A percentile compares a stretch with the other conserved stretches of the same genome.
phyloP scores from a whole-genome alignment of 106 monocot genomes.

The Allium fistulosum region DNA sequence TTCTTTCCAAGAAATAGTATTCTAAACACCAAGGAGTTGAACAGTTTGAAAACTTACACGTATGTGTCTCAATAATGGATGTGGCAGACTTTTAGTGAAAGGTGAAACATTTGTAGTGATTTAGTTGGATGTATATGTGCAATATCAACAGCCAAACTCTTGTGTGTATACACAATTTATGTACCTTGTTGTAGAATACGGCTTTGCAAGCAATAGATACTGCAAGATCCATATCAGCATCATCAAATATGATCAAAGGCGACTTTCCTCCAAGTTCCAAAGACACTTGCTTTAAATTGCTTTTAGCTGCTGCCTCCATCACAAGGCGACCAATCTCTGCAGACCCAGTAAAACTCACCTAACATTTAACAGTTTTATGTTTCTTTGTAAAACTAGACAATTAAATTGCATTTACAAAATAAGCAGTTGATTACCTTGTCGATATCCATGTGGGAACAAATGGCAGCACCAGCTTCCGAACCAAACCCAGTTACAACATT shows the following conservation, averaged over 20 bases:
- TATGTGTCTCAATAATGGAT: too few species aligned
- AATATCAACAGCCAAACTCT: too few species aligned
- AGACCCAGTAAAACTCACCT: slow-evolving; percentile 85
- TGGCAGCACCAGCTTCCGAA: slow-evolving; percentile 59
- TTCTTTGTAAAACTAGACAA: not conserved
- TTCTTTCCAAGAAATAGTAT: too few species aligned
- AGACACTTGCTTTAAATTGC: slow-evolving; percentile 80
- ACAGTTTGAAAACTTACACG: too few species aligned
- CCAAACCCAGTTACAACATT: slow-evolving; percentile 81
- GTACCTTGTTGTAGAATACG: slow-evolving; percentile 22
- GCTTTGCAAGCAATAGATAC: slow-evolving; percentile 33
- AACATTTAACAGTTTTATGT: not conserved
- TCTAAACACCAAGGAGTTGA: too few species aligned
- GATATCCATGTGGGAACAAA: slow-evolving; percentile 80
- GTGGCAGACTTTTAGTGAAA: too few species aligned
- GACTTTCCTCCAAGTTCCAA: slow-evolving; percentile 90
- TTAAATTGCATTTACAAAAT: too few species aligned
- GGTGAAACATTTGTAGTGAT: too few species aligned
- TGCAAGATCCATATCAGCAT: slow-evolving; percentile 83
- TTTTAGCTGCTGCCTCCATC: slow-evolving; percentile 78
- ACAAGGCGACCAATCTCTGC: slow-evolving; percentile 58
- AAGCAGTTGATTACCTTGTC: slow-evolving; percentile 16
- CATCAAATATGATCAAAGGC: slow-evolving; percentile 75
- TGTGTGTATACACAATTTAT: too few species aligned
- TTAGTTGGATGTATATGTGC: too few species aligned